Evolutionary conservation across 129 eudicot species (phyloP).

Genomic region (Escallonia rubra): DNA sequence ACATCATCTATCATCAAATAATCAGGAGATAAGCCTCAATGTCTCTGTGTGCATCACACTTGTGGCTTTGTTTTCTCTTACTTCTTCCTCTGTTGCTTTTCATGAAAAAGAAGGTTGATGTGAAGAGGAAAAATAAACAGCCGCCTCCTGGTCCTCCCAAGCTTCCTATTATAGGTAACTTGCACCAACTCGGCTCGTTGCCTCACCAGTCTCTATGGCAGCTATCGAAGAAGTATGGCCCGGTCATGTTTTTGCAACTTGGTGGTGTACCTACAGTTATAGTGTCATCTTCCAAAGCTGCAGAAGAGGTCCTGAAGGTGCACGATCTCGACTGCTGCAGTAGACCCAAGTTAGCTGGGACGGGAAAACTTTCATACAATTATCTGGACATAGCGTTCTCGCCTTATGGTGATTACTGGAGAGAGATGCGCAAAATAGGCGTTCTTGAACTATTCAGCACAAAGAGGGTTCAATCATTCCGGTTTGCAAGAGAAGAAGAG

Average conservation of each 20-base stretch:
- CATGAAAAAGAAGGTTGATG: neutral
- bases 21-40: neutral
- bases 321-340: conserved; percentile 3
- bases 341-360: neutral
- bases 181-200: conserved; percentile 1
- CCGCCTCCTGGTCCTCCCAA: conserved; percentile 2
- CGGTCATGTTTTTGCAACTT: neutral
- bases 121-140: neutral
- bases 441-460: neutral
- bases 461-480: conserved; percentile 5
- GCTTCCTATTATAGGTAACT: neutral
- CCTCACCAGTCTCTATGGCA: conserved; percentile 1
- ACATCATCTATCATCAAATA: too few relatives aligned
- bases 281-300: neutral
- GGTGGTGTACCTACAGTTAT: conserved; percentile 1
- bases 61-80: neutral
- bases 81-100: neutral
- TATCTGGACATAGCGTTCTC: neutral
- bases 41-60: neutral
- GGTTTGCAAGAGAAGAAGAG: neutral
- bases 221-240: neutral
- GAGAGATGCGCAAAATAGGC: neutral
- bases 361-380: neutral
- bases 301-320: conserved; percentile 2
- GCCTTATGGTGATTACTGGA: conserved; percentile 3